Base-by-base conservation (phyloP, 768 basidiomycete genomes). In the Favolaschia claudopus region DNA sequence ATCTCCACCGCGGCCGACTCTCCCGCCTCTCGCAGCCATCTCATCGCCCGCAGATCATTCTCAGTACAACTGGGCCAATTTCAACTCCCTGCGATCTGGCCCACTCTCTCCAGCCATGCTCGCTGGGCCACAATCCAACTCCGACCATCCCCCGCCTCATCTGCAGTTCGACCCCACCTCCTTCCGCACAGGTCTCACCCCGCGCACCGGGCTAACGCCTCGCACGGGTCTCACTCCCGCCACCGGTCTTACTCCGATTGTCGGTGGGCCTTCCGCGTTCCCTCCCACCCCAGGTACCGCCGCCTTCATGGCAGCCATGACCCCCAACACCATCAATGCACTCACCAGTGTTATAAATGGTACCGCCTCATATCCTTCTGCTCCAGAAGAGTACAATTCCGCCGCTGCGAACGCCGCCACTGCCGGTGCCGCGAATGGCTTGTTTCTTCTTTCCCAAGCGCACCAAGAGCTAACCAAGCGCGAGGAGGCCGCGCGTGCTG, bases 31-130 rank as follows among this genome's bases (percentile, higher is more conserved):
- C 54, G 88, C 91, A 14, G 79, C 90, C 52, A 88, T 95, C 57
- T 85, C 89, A 1, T 91, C 91, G 9, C 87, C 88, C 9, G 80
- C 86, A 12, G 88, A 87, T 63, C 75, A 72, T n/a, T 69, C 78
- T 72, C 84, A 47, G 82, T 92, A 68, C 82, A 82, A 63, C 68
- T 95, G 94, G 92, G 83, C 79, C 32, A 87, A 87, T 70, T 81
- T 84, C 38, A 91, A 91, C 73, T 95, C 93, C 3, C 86, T 99
- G 31, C 88, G 96, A 42, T 85, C 95, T 0, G 96, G 96, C 5
- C 96, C 96, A 1, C 88, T 99, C 52, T 95, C 93, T 6, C 96
- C 96, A 28, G 95, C 96, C 52, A 96, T 98, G 93, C 89, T 97
- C 58, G 87, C 93, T 25, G 96, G 92, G 9, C 96, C 95, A 4